These are phyloP conservation scores for Chlorella sp. DNA, from an alignment of 139 green algal species.

Conservation along the genomic window DNA sequence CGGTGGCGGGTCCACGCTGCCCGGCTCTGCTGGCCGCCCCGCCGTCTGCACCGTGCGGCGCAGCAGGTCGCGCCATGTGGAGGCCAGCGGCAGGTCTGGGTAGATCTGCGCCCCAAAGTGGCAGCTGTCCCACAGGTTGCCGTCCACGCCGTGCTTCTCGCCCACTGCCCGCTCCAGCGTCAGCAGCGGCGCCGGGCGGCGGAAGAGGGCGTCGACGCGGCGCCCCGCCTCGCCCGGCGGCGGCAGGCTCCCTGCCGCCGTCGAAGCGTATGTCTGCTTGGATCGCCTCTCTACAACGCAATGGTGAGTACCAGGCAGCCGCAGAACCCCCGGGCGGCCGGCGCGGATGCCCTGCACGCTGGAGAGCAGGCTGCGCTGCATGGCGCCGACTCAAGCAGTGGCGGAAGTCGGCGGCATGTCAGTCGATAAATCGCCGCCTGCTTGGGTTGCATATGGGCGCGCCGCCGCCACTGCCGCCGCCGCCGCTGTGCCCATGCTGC, in stretches of 20 bases:
- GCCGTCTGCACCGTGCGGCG: conserved; percentile 7
- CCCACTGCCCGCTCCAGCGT: conserved; percentile 41
- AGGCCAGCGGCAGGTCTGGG: conserved; percentile 76
- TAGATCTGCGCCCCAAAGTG: conserved; percentile 70
- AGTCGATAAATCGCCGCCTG: too few species aligned
- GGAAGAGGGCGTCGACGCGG: not conserved
- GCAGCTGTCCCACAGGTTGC: conserved; percentile 59
- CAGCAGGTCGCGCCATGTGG: conserved; percentile 63
- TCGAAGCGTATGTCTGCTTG: too few species aligned
- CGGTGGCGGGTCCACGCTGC: not conserved
- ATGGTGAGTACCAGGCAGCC: too few species aligned
- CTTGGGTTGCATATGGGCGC: too few species aligned
- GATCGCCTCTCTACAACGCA: too few species aligned
- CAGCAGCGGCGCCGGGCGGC: not conserved
- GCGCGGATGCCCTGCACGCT: too few species aligned
- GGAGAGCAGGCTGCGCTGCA: too few species aligned
- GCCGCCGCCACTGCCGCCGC: too few species aligned
- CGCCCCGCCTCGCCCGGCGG: not conserved
- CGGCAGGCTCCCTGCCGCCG: not conserved
- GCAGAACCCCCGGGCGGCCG: too few species aligned
- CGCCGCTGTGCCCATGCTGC: too few species aligned
- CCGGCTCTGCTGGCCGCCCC: not conserved
- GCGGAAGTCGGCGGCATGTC: too few species aligned
- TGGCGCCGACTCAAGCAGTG: too few species aligned
- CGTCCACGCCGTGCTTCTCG: conserved; percentile 49